These are phyloP conservation scores for Acanthamoeba quina DNA, from an alignment of 208 protist species.

Conservation along the genomic window DNA sequence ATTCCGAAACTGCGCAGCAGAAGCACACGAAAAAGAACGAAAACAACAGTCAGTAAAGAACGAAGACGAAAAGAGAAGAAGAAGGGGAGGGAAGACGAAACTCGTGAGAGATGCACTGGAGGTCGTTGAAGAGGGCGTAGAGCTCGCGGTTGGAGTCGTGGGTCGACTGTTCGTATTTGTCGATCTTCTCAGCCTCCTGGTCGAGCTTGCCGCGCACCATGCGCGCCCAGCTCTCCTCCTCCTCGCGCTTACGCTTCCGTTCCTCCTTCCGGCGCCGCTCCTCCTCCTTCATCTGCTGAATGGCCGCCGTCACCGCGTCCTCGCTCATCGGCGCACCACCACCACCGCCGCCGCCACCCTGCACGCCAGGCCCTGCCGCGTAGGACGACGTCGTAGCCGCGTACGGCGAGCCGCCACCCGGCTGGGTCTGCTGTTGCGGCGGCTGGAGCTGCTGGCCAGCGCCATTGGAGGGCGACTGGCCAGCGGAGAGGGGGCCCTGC, in stretches of 20 bases:
- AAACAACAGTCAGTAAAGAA: background rate
- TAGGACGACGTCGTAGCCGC: background rate
- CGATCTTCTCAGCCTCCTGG: constrained; percentile 73
- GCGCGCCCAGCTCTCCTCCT: constrained; percentile 77
- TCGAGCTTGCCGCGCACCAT: constrained; percentile 79
- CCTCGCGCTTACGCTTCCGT: constrained; percentile 77
- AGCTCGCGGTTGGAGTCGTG: constrained; percentile 80
- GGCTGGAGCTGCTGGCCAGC: background rate
- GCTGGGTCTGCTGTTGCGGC: background rate
- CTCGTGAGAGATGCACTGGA: constrained; percentile 87
- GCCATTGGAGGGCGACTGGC: background rate
- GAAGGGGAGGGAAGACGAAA: constrained; percentile 40
- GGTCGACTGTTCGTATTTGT: constrained; percentile 73
- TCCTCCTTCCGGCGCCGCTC: constrained; percentile 76
- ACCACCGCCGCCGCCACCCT: background rate
- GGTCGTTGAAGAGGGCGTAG: constrained; percentile 86
- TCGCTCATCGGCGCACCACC: background rate
- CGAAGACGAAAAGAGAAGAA: background rate
- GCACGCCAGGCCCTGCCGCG: no score
- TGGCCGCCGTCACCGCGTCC: constrained; percentile 28
- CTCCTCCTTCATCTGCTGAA: constrained; percentile 77
- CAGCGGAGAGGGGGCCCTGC: background rate
- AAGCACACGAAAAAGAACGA: background rate
- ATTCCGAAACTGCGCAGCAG: constrained; percentile 81
- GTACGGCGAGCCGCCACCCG: background rate